Conservation (phyloP, 257 asterid species). For the Cruciata laevipes region DNA sequence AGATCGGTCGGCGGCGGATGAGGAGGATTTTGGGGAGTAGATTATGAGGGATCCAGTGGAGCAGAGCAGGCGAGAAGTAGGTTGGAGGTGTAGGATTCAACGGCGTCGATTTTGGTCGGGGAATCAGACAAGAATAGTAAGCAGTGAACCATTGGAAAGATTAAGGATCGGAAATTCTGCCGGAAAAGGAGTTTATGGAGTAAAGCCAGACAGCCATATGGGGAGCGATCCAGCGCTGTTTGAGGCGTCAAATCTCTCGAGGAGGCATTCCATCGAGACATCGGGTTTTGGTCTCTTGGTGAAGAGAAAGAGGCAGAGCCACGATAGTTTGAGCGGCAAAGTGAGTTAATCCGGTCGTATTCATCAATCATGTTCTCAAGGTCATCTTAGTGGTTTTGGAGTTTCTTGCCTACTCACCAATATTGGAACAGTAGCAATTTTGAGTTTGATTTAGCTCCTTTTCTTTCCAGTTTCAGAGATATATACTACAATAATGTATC, state of each 20-base stretch:
- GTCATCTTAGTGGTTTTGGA: slow-evolving; percentile 65
- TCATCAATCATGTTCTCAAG: slow-evolving; percentile 76
- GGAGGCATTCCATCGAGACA: slow-evolving; percentile 56
- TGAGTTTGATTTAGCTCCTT: no score
- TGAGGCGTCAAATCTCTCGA: slow-evolving; percentile 62
- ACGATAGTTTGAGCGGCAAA: slow-evolving; percentile 42
- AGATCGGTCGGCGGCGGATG: slow-evolving; percentile 37
- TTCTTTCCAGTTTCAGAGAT: no score
- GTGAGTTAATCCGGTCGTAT: slow-evolving; percentile 44
- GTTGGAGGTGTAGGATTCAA: slow-evolving; percentile 66
- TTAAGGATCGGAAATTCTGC: neutral
- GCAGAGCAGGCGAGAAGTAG: slow-evolving; percentile 83
- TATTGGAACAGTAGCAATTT: no score
- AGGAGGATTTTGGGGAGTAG: slow-evolving; percentile 65
- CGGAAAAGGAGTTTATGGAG: neutral
- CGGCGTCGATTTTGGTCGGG: slow-evolving; percentile 64
- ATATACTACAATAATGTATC: no score
- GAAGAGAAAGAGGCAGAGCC: slow-evolving; percentile 62
- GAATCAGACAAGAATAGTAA: slow-evolving; percentile 59
- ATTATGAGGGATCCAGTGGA: slow-evolving; percentile 79
- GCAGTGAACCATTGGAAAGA: slow-evolving; percentile 78
- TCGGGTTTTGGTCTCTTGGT: slow-evolving; percentile 52
- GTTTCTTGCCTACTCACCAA: no score
- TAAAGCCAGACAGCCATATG: slow-evolving; percentile 49
- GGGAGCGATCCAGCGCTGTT: slow-evolving; percentile 54